A percentile compares a stretch with the other conserved stretches of the same genome.
Evolutionary conservation across 2,329 filamentous ascomycete species (phyloP).

Genomic region (Diaporthe longicolla): DNA sequence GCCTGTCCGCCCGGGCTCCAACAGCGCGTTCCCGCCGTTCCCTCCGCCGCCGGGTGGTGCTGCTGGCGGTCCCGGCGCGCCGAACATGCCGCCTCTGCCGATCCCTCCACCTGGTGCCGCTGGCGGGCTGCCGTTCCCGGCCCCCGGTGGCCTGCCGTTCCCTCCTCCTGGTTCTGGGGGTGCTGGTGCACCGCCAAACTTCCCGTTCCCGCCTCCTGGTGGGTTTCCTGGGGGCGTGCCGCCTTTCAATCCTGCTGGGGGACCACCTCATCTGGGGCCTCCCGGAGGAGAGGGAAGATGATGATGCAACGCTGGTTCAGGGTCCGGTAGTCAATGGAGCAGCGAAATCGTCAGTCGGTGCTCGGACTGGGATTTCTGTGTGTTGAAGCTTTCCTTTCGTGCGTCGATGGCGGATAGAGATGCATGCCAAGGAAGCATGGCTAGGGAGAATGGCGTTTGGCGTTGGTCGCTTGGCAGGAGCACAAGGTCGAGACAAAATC

Average conservation of each 20-base stretch:
- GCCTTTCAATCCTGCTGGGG: slow-evolving; percentile 56
- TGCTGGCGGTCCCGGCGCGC: slow-evolving; percentile 27
- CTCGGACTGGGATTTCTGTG: neutral
- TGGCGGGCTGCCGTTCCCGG: slow-evolving; percentile 64
- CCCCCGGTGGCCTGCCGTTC: slow-evolving; percentile 50
- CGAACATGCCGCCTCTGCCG: slow-evolving; percentile 46
- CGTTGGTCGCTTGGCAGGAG: slow-evolving; percentile 28
- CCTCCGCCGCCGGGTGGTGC: slow-evolving; percentile 46
- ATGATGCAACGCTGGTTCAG: slow-evolving; percentile 48
- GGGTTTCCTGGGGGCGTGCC: slow-evolving; percentile 58
- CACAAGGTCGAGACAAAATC: slow-evolving; percentile 21
- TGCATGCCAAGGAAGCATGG: neutral
- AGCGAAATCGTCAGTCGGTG: neutral
- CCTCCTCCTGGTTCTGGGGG: slow-evolving; percentile 34
- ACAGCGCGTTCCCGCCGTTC: slow-evolving; percentile 54
- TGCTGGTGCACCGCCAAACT: slow-evolving; percentile 59
- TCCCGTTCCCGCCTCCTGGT: slow-evolving; percentile 58
- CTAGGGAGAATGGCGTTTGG: slow-evolving; percentile 36
- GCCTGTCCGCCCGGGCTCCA: slow-evolving; percentile 45
- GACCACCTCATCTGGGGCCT: slow-evolving; percentile 45
- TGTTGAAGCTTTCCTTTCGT: neutral
- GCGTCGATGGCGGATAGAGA: slow-evolving; percentile 4
- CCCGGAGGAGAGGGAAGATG: slow-evolving; percentile 54
- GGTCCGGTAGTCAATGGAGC: neutral
- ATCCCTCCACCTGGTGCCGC: slow-evolving; percentile 57